Evolutionary conservation across 768 basidiomycete species (phyloP), one percentile per base, ranked within the genome.

Genomic region (Lentinula edodes): DNA sequence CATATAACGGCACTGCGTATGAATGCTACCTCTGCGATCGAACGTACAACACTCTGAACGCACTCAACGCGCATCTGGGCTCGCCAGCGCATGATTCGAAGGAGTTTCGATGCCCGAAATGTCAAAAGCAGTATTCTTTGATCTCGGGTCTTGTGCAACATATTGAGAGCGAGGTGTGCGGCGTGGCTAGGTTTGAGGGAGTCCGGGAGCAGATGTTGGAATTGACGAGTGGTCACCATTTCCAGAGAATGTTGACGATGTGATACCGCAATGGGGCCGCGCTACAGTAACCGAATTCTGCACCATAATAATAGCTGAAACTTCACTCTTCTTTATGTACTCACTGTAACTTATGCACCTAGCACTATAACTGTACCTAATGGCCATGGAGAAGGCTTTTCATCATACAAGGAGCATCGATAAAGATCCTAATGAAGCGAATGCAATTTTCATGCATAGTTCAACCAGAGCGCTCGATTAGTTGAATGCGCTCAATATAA

Each of bases 21-120:
- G 74, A 75, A 63, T 81, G 80, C 66, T 76, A 68, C 62, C 64
- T 81, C 20, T 81, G 80, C 62, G 63, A 69, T 41, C 67, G 65
- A 36, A 66, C 62, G 16, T 80, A 76, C 68, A 41, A 58, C 12
- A 62, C 66, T 4, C 71, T 76, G 18, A 2, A 41, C 1, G 64
- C 69, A 4, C 72, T 81, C 16, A 75, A 79, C 63, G 28, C 61
- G 15, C 76, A 78, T 58, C 64, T 76, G 41, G 69, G 69, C 63
- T 78, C 77, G 51, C 69, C 71, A 7, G 55, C 54, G 10, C 79
- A 80, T 62, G 75, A 76, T 61, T 67, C 61, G 35, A 68, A 75
- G 57, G 72, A 78, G 66, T 81, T 79, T 70, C 71, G 66, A 58
- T 82, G 80, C 61, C 80, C 80, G 42, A 73, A 71, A 62, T 80